A percentile compares a stretch with the other conserved stretches of the same genome.
phyloP scores from a whole-genome alignment of 129 eudicot genomes.

The Pulicaria dysenterica region DNA sequence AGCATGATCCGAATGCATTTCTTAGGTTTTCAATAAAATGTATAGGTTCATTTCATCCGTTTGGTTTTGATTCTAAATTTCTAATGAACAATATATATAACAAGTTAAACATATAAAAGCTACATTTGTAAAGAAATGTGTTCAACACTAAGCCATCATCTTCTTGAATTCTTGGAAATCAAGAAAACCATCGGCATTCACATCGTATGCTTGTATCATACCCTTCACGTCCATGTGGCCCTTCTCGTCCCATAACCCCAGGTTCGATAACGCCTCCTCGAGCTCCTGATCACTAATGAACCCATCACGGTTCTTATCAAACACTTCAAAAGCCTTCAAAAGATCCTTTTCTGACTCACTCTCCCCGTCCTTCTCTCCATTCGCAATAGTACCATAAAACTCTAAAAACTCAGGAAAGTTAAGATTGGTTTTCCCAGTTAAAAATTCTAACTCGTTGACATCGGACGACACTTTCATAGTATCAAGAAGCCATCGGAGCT shows the following conservation, averaged over 20 bases:
- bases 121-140: neutral
- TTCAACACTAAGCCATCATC: slow-evolving; percentile 50
- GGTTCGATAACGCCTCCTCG: slow-evolving; percentile 42
- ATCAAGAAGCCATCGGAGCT: slow-evolving; percentile 60
- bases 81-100: neutral
- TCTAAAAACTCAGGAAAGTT: slow-evolving; percentile 45
- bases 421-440: slow-evolving; percentile 47
- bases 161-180: slow-evolving; percentile 76
- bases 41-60: slow-evolving; percentile 2
- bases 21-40: slow-evolving; percentile 6
- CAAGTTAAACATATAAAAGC: neutral
- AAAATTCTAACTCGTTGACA: slow-evolving; percentile 43
- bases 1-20: slow-evolving; percentile 15
- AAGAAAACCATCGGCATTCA: slow-evolving; percentile 60
- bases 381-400: slow-evolving; percentile 43
- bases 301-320: slow-evolving; percentile 70
- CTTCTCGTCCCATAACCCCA: slow-evolving; percentile 55
- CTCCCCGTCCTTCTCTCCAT: slow-evolving; percentile 3
- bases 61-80: neutral
- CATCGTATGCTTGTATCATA: slow-evolving; percentile 60
- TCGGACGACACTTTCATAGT: slow-evolving; percentile 44
- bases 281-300: slow-evolving; percentile 64
- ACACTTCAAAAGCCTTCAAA: slow-evolving; percentile 57
- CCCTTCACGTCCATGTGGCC: slow-evolving; percentile 41
- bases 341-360: slow-evolving; percentile 43